Evolutionary conservation across 1,139 yeast genomes (phyloP), one percentile per base, ranked within the genome.

Genomic region (Debaryomycetaceae sp.): DNA sequence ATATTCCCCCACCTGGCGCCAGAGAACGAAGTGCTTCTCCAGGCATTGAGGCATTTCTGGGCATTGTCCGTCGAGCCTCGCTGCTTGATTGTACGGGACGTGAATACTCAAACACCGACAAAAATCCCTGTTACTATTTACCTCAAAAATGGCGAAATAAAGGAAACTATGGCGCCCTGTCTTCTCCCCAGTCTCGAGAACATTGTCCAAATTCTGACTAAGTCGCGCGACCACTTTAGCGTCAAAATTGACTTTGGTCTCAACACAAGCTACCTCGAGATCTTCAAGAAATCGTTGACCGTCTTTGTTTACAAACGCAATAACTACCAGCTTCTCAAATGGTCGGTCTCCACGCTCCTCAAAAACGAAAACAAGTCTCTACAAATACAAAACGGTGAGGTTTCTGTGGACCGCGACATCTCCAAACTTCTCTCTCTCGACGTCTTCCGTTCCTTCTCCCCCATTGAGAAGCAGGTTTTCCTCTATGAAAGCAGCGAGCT

Each of bases 31-130:
- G 77, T 83, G 13, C 88, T 87, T 55, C 63, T 92, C 40, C 96
- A 89, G 58, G 96, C 95, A 1, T 67, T 91, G 35, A 73, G 96
- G 36, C 95, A 89, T 59, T 83, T 94, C 48, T 94, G 98, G 98
- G 86, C 91, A 0, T 65, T 92, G 46, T 79, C 95, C 0, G 84
- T 86, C 6, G 92, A 84, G 49, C 83, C 87, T 1, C 67, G 97
- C 42, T 89, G 97, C 58, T 64, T 92, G 13, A 75, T 87, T 8
- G 75, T 86, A 1, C 70, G 92, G 42, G 91, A 91, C 55, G 82
- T 83, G 13, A 78, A 72, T 26, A 75, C 83, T 0, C 76, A 70
- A 13, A 70, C 69, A 38, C 79, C 87, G 1, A 66, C 49, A 56
- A 70, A 75, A 38, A 69, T 82, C 11, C 78, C 79, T 0, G 74